Conservation (phyloP, 2,329 filamentous ascomycete genomes). For the Nemania diffusa region DNA sequence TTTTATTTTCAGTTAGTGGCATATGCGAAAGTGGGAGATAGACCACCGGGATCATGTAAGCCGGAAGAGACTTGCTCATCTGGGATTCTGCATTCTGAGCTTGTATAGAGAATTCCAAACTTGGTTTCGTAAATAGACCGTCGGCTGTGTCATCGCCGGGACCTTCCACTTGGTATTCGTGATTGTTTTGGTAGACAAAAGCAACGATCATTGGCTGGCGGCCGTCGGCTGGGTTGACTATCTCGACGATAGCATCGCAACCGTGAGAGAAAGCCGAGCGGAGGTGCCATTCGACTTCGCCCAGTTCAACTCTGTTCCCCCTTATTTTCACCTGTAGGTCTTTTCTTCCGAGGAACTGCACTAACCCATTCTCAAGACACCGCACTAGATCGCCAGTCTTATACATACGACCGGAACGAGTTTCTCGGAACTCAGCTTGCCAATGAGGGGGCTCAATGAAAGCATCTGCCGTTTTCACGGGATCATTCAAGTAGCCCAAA, state of each 20-base stretch:
- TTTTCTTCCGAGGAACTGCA: slow-evolving; percentile 55
- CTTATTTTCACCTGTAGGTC: slow-evolving; percentile 62
- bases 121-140: slow-evolving; percentile 46
- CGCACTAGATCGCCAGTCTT: slow-evolving; percentile 42
- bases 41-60: slow-evolving; percentile 28
- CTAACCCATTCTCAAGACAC: slow-evolving; percentile 52
- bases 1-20: slow-evolving; percentile 27
- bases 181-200: slow-evolving; percentile 7
- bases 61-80: slow-evolving; percentile 24
- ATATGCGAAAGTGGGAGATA: slow-evolving; percentile 32
- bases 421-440: slow-evolving; percentile 8
- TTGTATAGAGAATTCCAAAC: slow-evolving; percentile 32
- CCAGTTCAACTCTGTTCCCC: slow-evolving; percentile 59
- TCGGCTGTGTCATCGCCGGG: neutral
- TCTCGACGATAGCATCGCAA: slow-evolving; percentile 54
- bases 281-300: slow-evolving; percentile 54
- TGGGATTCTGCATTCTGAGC: slow-evolving; percentile 47
- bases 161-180: neutral
- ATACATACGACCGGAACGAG: slow-evolving; percentile 67
- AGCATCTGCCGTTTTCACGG: slow-evolving; percentile 48
- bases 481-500: slow-evolving; percentile 54
- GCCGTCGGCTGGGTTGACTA: slow-evolving; percentile 51
- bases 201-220: slow-evolving; percentile 25
- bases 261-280: slow-evolving; percentile 43
- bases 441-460: slow-evolving; percentile 55